These are phyloP conservation scores for Fusarium drepaniforme DNA, from an alignment of 2,329 filamentous ascomycete species.

Conservation along the genomic window DNA sequence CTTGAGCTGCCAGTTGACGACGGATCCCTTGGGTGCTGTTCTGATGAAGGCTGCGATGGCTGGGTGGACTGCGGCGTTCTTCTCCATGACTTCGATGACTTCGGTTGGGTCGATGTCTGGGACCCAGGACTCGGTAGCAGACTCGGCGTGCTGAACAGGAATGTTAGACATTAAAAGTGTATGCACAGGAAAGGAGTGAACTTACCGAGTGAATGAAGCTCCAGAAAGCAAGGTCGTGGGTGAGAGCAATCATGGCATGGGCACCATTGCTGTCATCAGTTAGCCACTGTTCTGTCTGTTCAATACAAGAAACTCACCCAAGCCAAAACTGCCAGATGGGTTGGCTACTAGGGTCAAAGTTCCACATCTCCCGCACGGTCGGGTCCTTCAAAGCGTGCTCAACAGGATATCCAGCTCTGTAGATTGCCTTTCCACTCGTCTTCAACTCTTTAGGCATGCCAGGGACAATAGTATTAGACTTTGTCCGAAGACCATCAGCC, in stretches of 20 bases:
- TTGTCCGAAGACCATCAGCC: constrained; percentile 19
- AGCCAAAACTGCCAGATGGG: constrained; percentile 33
- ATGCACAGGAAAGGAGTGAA: rapidly evolving
- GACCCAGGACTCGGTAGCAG: constrained; percentile 29
- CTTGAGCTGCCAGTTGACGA: constrained; percentile 34
- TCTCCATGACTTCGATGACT: constrained; percentile 28
- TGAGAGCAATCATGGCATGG: constrained; percentile 27
- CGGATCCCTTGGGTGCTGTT: constrained; percentile 30
- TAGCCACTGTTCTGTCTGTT: neutral
- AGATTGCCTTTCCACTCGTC: constrained; percentile 28
- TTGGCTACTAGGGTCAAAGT: constrained; percentile 19
- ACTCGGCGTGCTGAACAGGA: constrained; percentile 7
- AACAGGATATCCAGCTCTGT: constrained; percentile 23
- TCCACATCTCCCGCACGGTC: constrained; percentile 28
- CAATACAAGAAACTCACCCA: neutral
- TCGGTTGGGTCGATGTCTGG: constrained; percentile 27
- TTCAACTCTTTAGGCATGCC: constrained; percentile 18
- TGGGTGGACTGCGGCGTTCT: constrained; percentile 27
- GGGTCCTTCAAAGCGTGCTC: constrained; percentile 28
- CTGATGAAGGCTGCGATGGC: constrained; percentile 26
- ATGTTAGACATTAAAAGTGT: rapidly evolving
- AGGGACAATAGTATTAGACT: constrained; percentile 25
- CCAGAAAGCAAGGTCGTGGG: constrained; percentile 27
- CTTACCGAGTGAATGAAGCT: constrained; percentile 33
- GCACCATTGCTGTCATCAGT: constrained; percentile 13